Evolutionary conservation across 257 asterid genomes (phyloP).

Genomic region (Paulownia fortunei): DNA sequence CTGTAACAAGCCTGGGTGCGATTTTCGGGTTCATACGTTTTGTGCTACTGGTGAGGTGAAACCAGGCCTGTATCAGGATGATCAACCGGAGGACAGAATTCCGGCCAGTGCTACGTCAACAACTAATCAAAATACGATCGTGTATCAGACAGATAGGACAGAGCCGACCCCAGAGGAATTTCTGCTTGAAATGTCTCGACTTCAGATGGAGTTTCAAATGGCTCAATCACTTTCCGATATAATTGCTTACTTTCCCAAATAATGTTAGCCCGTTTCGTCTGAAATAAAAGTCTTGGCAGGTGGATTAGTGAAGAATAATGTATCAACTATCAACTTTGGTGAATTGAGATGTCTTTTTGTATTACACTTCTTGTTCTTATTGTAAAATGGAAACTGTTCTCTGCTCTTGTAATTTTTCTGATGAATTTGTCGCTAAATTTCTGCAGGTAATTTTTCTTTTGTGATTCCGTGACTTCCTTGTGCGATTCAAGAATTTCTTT

Average conservation of each 20-base stretch:
- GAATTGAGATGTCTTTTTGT: too few relatives aligned
- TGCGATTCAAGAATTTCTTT: too few relatives aligned
- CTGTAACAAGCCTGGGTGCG: slow-evolving; percentile 44
- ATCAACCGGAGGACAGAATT: not conserved
- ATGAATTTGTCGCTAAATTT: too few relatives aligned
- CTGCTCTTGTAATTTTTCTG: too few relatives aligned
- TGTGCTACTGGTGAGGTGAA: slow-evolving; percentile 57
- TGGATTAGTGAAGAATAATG: too few relatives aligned
- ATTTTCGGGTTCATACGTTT: slow-evolving; percentile 48
- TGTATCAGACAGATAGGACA: slow-evolving; percentile 5
- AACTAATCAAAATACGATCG: not conserved
- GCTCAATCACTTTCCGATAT: not conserved
- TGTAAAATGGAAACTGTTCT: too few relatives aligned
- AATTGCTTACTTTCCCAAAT: slow-evolving; percentile 14
- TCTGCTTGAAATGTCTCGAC: slow-evolving; percentile 13
- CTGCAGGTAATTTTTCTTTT: too few relatives aligned
- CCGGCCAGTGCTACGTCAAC: not conserved
- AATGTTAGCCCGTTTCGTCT: too few relatives aligned
- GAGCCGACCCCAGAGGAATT: slow-evolving; percentile 33
- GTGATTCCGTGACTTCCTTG: too few relatives aligned
- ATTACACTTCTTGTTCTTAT: too few relatives aligned
- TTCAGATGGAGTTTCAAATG: slow-evolving; percentile 27
- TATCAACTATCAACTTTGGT: too few relatives aligned
- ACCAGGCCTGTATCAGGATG: slow-evolving; percentile 45
- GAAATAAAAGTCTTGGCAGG: too few relatives aligned